Percentiles rank a stretch among this genome's conserved stretches.
phyloP scores from a whole-genome alignment of 2,329 filamentous ascomycete genomes.

The Claviceps sp. region DNA sequence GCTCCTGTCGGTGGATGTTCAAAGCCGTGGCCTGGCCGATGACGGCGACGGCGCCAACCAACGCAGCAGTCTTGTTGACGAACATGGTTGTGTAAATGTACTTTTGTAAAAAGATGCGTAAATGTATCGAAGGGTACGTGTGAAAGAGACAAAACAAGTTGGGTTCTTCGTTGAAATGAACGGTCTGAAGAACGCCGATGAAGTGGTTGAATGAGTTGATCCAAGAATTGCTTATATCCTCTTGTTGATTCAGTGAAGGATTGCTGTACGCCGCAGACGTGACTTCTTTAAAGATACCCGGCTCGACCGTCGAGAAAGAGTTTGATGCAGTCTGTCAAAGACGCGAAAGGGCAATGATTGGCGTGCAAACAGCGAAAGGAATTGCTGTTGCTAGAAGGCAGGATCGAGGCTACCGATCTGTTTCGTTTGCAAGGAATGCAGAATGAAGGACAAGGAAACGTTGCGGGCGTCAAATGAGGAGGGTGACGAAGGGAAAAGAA shows the following conservation, averaged over 20 bases:
- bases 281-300: conserved; percentile 8
- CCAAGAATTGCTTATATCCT: background rate
- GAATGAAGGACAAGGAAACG: conserved; percentile 13
- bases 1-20: conserved; percentile 26
- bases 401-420: conserved; percentile 10
- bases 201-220: no score
- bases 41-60: conserved; percentile 30
- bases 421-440: background rate
- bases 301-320: conserved; percentile 20
- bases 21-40: conserved; percentile 29
- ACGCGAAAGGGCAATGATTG: conserved; percentile 22
- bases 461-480: background rate
- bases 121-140: background rate
- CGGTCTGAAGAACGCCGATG: background rate
- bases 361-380: conserved; percentile 20
- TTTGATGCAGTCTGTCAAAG: conserved; percentile 37
- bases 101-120: background rate
- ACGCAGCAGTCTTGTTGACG: conserved; percentile 26
- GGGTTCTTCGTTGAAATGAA: background rate
- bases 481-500: conserved; percentile 1
- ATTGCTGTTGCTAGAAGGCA: conserved; percentile 7
- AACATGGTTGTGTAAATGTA: conserved; percentile 22
- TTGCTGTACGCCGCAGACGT: conserved; percentile 1
- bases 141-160: background rate
- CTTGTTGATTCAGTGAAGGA: background rate